phyloP scores from a whole-genome alignment of 495 filamentous ascomycete genomes.

The Talaromyces wortmannii region DNA sequence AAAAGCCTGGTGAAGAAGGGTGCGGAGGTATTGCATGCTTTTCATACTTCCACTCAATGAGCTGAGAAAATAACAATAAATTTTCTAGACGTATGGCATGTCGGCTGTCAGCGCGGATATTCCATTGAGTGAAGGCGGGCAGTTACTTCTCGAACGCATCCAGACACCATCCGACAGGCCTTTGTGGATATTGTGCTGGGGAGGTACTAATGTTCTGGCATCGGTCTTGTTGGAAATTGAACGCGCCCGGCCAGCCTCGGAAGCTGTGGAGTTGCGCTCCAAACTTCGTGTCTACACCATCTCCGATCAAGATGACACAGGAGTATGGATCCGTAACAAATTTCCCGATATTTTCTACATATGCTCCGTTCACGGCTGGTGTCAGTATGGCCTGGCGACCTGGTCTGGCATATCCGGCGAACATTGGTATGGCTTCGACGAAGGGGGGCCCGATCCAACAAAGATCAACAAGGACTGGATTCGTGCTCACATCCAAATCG shows the following conservation, averaged over 20 bases:
- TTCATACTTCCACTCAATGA: no score
- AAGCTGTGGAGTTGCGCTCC: slow-evolving; percentile 21
- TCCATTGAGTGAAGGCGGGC: slow-evolving; percentile 27
- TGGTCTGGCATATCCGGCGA: slow-evolving; percentile 43
- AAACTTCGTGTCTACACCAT: slow-evolving; percentile 41
- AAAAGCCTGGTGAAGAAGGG: slow-evolving; percentile 21
- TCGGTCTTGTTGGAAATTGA: slow-evolving; percentile 29
- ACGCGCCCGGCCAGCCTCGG: slow-evolving; percentile 12
- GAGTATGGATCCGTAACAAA: slow-evolving; percentile 36
- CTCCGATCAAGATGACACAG: slow-evolving; percentile 44
- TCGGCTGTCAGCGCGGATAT: slow-evolving; percentile 16
- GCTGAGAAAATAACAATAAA: background rate
- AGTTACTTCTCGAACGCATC: slow-evolving; percentile 29
- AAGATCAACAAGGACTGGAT: slow-evolving; percentile 37
- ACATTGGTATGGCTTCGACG: slow-evolving; percentile 32
- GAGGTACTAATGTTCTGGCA: slow-evolving; percentile 40
- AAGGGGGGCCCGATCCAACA: slow-evolving; percentile 34
- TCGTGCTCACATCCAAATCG: slow-evolving; percentile 36
- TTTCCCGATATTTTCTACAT: slow-evolving; percentile 43
- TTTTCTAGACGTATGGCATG: slow-evolving; percentile 23
- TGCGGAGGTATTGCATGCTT: slow-evolving; percentile 5
- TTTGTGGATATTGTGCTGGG: slow-evolving; percentile 41
- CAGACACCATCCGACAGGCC: slow-evolving; percentile 16
- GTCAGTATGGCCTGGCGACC: slow-evolving; percentile 37
- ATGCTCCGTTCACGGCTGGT: slow-evolving; percentile 37